phyloP scores from a whole-genome alignment of 1,139 yeast genomes.

The Geotrichum histeridarum region DNA sequence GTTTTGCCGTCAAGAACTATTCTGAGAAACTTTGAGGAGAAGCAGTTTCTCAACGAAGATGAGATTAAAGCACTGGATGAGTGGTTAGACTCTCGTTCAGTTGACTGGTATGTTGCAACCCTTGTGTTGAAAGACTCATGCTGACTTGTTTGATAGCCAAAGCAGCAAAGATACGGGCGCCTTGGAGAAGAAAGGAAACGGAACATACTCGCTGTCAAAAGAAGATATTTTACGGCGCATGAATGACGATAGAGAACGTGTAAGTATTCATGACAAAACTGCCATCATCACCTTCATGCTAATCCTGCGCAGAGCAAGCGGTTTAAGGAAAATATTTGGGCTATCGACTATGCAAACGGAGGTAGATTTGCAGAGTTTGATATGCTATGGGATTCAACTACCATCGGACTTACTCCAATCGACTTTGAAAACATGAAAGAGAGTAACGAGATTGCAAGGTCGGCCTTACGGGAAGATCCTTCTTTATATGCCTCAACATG shows the following conservation, averaged over 20 bases:
- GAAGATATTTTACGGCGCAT: constrained; percentile 43
- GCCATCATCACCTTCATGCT: not conserved
- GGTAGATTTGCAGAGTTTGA: constrained; percentile 53
- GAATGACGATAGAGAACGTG: constrained; percentile 84
- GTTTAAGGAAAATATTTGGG: constrained; percentile 72
- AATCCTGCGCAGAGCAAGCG: constrained; percentile 45
- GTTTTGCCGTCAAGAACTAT: constrained; percentile 38
- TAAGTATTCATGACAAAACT: not conserved
- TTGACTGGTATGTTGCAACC: constrained; percentile 18
- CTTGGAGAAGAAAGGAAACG: constrained; percentile 2
- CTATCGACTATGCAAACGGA: constrained; percentile 46
- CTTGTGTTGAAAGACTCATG: not conserved
- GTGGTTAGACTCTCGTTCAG: constrained; percentile 13
- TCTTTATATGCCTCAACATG: constrained; percentile 4
- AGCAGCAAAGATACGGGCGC: constrained; percentile 23
- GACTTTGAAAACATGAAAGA: constrained; percentile 53
- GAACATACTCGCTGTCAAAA: constrained; percentile 20
- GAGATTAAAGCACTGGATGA: constrained; percentile 17
- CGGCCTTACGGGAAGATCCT: constrained; percentile 2
- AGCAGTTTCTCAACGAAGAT: constrained; percentile 20
- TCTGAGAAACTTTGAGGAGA: constrained; percentile 25
- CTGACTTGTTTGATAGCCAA: constrained; percentile 8
- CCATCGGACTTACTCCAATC: constrained; percentile 43
- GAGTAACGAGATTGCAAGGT: constrained; percentile 46
- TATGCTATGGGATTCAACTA: constrained; percentile 50